Evolutionary conservation across 768 basidiomycete species (phyloP), one percentile per base, ranked within the genome.

Genomic region (Suillus luteus): DNA sequence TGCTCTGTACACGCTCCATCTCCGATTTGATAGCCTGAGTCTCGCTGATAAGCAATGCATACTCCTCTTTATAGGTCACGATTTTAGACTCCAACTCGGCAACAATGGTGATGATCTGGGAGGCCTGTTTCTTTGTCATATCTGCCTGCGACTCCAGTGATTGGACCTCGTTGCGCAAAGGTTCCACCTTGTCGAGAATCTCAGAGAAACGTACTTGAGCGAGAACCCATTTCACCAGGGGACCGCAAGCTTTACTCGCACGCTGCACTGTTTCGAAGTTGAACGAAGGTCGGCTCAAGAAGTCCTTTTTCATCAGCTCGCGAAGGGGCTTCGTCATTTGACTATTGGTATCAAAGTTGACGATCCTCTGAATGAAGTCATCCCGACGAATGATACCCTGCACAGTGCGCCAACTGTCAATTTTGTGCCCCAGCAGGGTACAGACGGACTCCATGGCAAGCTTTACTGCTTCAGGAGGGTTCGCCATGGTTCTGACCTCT

Each of bases 361-460:
- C 92, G 69, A 99, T 97, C 61, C 92, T 85, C 64, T 91, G 87
- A 72, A 98, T 99, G 79, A 99, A 99, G 75, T 97, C 94, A 66
- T 99, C 97, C 38, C 94, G 87, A 63, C 97, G 92, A 68, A 99
- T 95, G 77, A 98, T 92, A 65, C 89, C 88, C 75, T 98, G 96
- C 9, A 99, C 95, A 1, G 95, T 87, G 65, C 93, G 89, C 97
- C 97, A 99, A 73, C 88, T 89, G 71, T 99, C 97, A 70, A 99
- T 92, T 77, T 95, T 94, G 79, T 98, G 93, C 8, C 97, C 97
- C 24, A 99, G 87, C 54, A 97, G 83, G 15, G 93, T 95, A 76
- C 97, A 99, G 46, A 97, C 96, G 1, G 96, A 97, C 72, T 99
- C 97, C 95, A 99, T 99, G 17, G 97, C 94, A 52, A 96, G 78